These are phyloP conservation scores for Phytophthora cajani DNA, from an alignment of 352 stramenopile genomes.

Conservation along the genomic window DNA sequence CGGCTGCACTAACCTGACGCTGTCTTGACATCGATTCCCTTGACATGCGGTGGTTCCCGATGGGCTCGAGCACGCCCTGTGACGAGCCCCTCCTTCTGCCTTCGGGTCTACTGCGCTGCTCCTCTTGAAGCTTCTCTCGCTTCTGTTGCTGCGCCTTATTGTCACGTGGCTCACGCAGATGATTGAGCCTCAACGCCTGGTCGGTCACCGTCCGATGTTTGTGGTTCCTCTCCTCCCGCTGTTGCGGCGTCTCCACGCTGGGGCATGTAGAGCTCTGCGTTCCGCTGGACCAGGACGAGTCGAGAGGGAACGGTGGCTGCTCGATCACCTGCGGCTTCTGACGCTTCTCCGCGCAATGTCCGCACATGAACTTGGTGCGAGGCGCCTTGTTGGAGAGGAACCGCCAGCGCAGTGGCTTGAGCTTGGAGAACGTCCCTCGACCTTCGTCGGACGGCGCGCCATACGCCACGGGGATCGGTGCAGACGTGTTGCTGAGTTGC, in stretches of 20 bases:
- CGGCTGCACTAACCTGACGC: constrained; percentile 12
- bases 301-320: constrained; percentile 8
- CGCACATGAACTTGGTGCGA: constrained; percentile 34
- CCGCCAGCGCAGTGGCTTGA: constrained; percentile 39
- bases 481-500: constrained; percentile 27
- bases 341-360: constrained; percentile 29
- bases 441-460: constrained; percentile 9
- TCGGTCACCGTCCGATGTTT: constrained; percentile 1
- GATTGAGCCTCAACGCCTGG: constrained; percentile 19
- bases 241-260: not conserved
- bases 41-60: constrained; percentile 28
- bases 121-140: constrained; percentile 23
- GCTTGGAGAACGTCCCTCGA: constrained; percentile 15
- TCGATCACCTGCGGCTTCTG: constrained; percentile 12
- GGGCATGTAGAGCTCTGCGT: not conserved
- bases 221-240: constrained; percentile 5
- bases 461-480: constrained; percentile 22
- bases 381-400: constrained; percentile 32
- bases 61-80: constrained; percentile 22
- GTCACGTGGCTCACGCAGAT: constrained; percentile 18
- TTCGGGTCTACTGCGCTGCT: constrained; percentile 2
- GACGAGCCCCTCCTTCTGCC: constrained; percentile 20
- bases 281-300: constrained; percentile 19
- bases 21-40: constrained; percentile 18
- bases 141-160: constrained; percentile 7